A percentile compares a stretch with the other conserved stretches of the same genome.
Conservation (phyloP, 176 grass and related monocot genomes). For the Canna indica region DNA sequence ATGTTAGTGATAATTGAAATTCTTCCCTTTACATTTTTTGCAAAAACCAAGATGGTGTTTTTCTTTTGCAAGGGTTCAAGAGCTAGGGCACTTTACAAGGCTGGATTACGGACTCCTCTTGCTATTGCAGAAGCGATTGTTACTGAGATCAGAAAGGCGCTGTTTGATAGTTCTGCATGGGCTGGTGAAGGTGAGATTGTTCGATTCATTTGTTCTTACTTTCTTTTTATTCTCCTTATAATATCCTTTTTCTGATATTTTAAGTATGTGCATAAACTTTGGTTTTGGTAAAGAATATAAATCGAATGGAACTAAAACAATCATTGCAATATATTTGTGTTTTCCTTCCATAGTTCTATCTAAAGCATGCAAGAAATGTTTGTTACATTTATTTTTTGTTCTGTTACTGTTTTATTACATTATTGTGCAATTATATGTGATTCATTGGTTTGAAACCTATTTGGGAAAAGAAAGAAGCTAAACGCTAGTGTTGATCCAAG, state of each 20-base stretch:
- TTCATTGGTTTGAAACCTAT: no score
- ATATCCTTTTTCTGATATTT: background rate
- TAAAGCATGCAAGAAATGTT: background rate
- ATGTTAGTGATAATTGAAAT: background rate
- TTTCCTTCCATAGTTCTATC: background rate
- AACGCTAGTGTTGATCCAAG: no score
- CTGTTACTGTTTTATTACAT: background rate
- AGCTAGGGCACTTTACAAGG: constrained; percentile 85
- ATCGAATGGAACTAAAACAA: background rate
- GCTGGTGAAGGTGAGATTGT: constrained; percentile 44
- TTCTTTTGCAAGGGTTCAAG: constrained; percentile 55
- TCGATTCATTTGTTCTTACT: constrained; percentile 7
- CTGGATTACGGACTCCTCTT: constrained; percentile 61
- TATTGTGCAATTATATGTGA: background rate
- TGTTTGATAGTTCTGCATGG: constrained; percentile 75
- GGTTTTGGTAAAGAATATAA: background rate
- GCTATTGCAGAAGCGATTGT: constrained; percentile 88
- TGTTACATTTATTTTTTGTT: background rate
- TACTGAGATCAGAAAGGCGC: constrained; percentile 74
- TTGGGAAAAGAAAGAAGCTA: no score
- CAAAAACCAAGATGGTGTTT: background rate
- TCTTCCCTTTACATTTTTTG: background rate
- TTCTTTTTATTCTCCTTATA: background rate
- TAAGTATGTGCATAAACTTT: background rate
- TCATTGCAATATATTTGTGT: background rate